These are phyloP conservation scores for Boletus rubroflammeus DNA, from an alignment of 768 basidiomycete genomes.

Conservation along the genomic window DNA sequence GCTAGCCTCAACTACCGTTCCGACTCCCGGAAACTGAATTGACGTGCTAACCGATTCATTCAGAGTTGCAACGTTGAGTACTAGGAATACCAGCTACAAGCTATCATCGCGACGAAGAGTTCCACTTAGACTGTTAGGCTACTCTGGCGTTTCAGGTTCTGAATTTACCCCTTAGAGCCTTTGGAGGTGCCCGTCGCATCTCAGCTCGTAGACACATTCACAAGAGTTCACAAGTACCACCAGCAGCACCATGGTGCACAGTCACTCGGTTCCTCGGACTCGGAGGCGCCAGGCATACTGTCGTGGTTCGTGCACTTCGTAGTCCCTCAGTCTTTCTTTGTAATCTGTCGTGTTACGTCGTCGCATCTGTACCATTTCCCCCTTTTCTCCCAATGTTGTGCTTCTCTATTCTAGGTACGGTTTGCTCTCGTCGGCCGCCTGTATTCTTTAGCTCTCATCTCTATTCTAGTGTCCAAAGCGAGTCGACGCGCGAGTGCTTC, in stretches of 20 bases:
- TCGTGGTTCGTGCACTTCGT: too few relatives aligned
- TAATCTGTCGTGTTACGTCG: too few relatives aligned
- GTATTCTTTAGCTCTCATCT: too few relatives aligned
- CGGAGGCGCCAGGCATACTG: background rate
- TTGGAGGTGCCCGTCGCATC: background rate
- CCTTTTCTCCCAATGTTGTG: too few relatives aligned
- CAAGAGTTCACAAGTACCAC: background rate
- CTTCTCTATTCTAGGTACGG: too few relatives aligned
- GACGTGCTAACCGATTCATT: constrained; percentile 1
- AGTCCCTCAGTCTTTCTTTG: too few relatives aligned
- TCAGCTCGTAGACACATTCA: background rate
- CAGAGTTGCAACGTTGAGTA: background rate
- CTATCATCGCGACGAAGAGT: background rate
- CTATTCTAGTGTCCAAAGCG: too few relatives aligned
- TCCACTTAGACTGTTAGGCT: too few relatives aligned
- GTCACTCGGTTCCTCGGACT: background rate
- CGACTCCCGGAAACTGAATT: background rate
- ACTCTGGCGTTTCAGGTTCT: background rate
- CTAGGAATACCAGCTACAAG: background rate
- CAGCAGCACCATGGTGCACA: background rate
- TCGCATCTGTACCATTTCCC: too few relatives aligned
- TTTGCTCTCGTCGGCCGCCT: too few relatives aligned
- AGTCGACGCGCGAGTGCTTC: too few relatives aligned
- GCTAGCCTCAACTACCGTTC: background rate
- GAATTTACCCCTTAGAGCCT: background rate